Conservation (phyloP, 2,329 filamentous ascomycete genomes). For the Beauveria varroae region DNA sequence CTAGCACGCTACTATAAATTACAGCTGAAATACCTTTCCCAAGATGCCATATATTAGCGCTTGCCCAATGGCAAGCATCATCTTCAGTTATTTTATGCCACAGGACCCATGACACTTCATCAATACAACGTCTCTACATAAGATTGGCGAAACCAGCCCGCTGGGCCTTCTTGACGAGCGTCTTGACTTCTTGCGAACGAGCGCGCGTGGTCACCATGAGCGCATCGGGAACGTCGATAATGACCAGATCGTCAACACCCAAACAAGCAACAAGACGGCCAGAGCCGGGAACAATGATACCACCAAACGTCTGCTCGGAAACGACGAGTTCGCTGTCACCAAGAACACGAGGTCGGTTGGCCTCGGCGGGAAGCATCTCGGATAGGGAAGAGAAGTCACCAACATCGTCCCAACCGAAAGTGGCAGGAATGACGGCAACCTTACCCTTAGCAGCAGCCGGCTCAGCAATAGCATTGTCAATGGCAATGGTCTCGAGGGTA, state of each 20-base stretch:
- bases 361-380: slow-evolving; percentile 21
- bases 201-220: slow-evolving; percentile 21
- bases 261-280: slow-evolving; percentile 20
- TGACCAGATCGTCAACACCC: slow-evolving; percentile 21
- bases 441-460: slow-evolving; percentile 20
- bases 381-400: slow-evolving; percentile 21
- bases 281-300: slow-evolving; percentile 20
- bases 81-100: slow-evolving; percentile 5
- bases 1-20: slow-evolving; percentile 13
- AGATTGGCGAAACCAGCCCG: slow-evolving; percentile 18
- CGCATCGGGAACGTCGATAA: slow-evolving; percentile 20
- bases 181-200: slow-evolving; percentile 21
- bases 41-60: slow-evolving; percentile 7
- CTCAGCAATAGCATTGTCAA: slow-evolving; percentile 22
- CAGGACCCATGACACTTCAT: slow-evolving; percentile 3
- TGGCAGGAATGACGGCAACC: slow-evolving; percentile 20
- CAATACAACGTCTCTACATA: slow-evolving; percentile 14
- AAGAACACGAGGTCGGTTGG: slow-evolving; percentile 18
- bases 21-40: slow-evolving; percentile 9
- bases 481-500: slow-evolving; percentile 19
- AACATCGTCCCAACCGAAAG: slow-evolving; percentile 22
- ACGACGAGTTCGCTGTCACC: slow-evolving; percentile 19
- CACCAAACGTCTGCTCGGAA: slow-evolving; percentile 19
- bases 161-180: slow-evolving; percentile 20
- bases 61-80: background rate